Evolutionary conservation across 1,284 basidiomycete species (phyloP), one percentile per base, ranked within the genome.

Genomic region (Austroboletus novae-zelandiae): DNA sequence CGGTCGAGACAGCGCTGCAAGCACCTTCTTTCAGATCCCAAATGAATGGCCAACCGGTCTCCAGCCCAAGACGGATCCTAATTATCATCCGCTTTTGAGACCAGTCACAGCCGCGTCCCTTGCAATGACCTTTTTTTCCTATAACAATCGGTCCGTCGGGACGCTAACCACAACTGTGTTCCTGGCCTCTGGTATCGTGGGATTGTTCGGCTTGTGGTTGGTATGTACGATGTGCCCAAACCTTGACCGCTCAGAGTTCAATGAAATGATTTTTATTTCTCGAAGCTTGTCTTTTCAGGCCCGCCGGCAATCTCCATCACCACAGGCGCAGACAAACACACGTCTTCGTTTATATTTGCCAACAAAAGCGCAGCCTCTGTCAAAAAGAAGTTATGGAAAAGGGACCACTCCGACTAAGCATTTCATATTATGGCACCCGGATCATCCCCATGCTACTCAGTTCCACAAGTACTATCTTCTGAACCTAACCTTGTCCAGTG

Each of bases 311-410:
- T 78, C 40, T 89, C 86, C 18, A 80, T 78, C 62, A 86, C 80
- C 61, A 91, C 87, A 3, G 88, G 87, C 8, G 84, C 87, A 25
- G 86, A 91, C 70, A 90, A 90, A 61, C 82, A 80, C 52, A 91
- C 88, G 5, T 89, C 87, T 15, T 62, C 80, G 3, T 89, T 91
- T 65, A 71, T 90, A 17, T 91, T 91, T 62, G 80, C 84, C 1
- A 91, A 89, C 71, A 86, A 78, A 59, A 72, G 74, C 39, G 81
- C 87, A 25, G 87, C 89, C 9, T 88, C 86, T 5, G 70, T 72
- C 32, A 79, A 81, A 69, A 91, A 88, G 71, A 86, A 81, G 66
- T 64, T 70, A 51, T 84, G 81, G 84, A 80, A 72, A 67, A 78
- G 70, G 60, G 62, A 72, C 51, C 68, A 59, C 51, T 57, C 58